phyloP scores from a whole-genome alignment of 2,329 filamentous ascomycete genomes.

The Periconia sp. region DNA sequence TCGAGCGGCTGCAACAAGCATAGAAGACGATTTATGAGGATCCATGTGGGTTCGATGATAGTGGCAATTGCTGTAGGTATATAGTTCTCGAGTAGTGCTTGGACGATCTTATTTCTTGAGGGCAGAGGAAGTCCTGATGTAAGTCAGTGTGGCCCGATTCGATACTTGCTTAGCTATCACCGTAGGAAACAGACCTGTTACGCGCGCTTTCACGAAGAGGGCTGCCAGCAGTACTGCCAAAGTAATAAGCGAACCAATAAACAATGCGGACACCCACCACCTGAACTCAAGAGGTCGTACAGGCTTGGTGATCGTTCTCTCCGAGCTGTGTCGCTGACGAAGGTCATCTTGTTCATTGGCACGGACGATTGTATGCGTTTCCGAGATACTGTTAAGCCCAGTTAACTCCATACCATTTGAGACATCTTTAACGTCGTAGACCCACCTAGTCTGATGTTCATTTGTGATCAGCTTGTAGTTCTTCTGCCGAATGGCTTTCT shows the following conservation, averaged over 20 bases:
- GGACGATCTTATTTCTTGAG: slow-evolving; percentile 42
- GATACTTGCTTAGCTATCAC: neutral
- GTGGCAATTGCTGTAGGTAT: slow-evolving; percentile 63
- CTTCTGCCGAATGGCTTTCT: slow-evolving; percentile 15
- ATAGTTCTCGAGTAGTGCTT: slow-evolving; percentile 56
- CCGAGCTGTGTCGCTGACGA: neutral
- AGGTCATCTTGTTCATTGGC: neutral
- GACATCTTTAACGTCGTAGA: too few relatives aligned
- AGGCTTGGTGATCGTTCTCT: slow-evolving; percentile 21
- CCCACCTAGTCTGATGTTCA: slow-evolving; percentile 9
- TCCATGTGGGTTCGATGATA: slow-evolving; percentile 63
- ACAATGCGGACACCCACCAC: slow-evolving; percentile 13
- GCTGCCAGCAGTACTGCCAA: slow-evolving; percentile 20
- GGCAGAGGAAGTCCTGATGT: slow-evolving; percentile 45
- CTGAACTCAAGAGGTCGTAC: slow-evolving; percentile 31
- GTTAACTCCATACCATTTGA: neutral
- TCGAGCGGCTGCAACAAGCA: slow-evolving; percentile 63
- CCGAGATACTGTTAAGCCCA: neutral
- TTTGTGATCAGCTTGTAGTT: slow-evolving; percentile 24
- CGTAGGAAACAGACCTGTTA: slow-evolving; percentile 16
- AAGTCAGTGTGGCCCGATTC: slow-evolving; percentile 2
- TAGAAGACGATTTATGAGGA: slow-evolving; percentile 59
- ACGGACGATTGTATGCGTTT: neutral
- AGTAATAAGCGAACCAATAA: slow-evolving; percentile 21
- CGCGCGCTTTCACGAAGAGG: slow-evolving; percentile 20